phyloP scores from a whole-genome alignment of 2,329 filamentous ascomycete species.

The Talaromyces verruculosus region DNA sequence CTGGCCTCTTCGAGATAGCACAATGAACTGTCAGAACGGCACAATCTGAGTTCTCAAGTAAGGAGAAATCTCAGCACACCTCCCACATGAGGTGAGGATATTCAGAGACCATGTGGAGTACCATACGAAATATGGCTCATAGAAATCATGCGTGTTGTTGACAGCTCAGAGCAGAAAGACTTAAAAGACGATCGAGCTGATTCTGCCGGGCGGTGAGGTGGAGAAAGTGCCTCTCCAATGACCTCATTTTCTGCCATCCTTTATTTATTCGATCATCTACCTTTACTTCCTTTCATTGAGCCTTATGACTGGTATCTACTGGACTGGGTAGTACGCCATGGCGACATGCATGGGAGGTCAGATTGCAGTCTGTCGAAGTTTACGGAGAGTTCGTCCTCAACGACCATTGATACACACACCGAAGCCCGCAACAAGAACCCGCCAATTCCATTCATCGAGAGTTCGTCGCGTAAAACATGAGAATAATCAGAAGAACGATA shows the following conservation, averaged over 20 bases:
- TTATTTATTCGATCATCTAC: too few species aligned
- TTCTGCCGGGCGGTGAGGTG: slow-evolving; percentile 20
- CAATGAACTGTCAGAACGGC: neutral
- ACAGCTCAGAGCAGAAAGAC: neutral
- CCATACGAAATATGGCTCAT: neutral
- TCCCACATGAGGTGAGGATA: neutral
- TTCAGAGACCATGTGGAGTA: neutral
- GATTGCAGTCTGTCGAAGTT: slow-evolving; percentile 25
- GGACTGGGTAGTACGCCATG: slow-evolving; percentile 9
- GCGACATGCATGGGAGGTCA: slow-evolving; percentile 1
- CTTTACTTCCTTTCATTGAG: neutral
- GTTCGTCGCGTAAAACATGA: slow-evolving; percentile 41
- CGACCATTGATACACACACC: slow-evolving; percentile 2
- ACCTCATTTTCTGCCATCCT: slow-evolving; percentile 16
- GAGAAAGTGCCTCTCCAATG: slow-evolving; percentile 13
- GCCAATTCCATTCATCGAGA: slow-evolving; percentile 42
- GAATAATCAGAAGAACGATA: slow-evolving; percentile 37
- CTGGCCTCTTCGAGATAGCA: slow-evolving; percentile 14
- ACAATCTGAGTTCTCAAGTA: neutral
- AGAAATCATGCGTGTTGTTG: neutral
- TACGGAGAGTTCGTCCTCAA: slow-evolving; percentile 26
- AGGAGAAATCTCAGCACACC: neutral
- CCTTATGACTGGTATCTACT: neutral
- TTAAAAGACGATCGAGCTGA: neutral
- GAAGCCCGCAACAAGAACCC: slow-evolving; percentile 4